These are phyloP conservation scores for Epithele typhae DNA, from an alignment of 768 basidiomycete genomes.

Conservation along the genomic window DNA sequence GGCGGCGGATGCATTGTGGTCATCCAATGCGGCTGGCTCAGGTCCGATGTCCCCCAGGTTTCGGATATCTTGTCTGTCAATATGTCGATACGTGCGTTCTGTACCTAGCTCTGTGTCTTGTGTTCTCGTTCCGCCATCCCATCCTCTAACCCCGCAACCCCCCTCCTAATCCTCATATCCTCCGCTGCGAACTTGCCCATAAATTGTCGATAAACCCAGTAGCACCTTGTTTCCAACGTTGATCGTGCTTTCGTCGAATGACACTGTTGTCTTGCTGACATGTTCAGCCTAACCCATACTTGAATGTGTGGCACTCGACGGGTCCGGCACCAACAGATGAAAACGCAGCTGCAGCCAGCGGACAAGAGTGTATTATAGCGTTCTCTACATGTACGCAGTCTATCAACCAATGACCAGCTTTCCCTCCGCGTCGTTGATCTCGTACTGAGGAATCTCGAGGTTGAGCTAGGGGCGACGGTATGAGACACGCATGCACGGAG, in stretches of 20 bases:
- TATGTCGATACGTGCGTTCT: neutral
- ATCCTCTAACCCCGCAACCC: neutral
- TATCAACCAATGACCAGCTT: constrained; percentile 82
- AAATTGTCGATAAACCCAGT: constrained; percentile 1
- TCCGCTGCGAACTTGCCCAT: too few species aligned
- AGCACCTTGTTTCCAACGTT: neutral
- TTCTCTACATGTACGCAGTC: constrained; percentile 12
- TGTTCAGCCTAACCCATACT: too few species aligned
- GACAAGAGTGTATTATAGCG: constrained; percentile 13
- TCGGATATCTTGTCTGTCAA: neutral
- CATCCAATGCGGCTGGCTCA: too few species aligned
- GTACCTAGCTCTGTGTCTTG: too few species aligned
- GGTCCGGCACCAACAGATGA: too few species aligned
- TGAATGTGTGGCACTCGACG: too few species aligned
- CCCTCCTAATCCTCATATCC: neutral
- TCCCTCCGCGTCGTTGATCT: constrained; percentile 81
- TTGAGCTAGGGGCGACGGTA: constrained; percentile 58
- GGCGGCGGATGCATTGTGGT: too few species aligned
- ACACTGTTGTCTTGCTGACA: too few species aligned
- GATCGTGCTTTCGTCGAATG: neutral
- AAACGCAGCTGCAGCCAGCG: too few species aligned
- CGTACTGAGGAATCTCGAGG: constrained; percentile 87
- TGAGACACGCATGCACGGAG: constrained; percentile 8
- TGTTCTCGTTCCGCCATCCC: neutral
- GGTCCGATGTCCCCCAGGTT: too few species aligned